phyloP scores from a whole-genome alignment of 2,329 filamentous ascomycete genomes.

The Calonectria pseudoreteaudii region DNA sequence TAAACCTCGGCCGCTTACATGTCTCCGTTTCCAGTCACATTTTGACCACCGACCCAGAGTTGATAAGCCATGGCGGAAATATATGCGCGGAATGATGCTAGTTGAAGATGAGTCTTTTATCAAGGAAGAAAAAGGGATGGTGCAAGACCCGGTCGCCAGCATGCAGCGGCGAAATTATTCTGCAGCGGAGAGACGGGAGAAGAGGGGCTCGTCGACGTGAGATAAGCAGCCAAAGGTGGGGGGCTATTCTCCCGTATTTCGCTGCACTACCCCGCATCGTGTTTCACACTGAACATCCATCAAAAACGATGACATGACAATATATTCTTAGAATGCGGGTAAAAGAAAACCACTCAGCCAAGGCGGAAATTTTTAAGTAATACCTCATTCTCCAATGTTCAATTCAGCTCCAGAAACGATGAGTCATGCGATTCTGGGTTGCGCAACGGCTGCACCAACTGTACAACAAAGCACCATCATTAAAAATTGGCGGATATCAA shows the following conservation, averaged over 20 bases:
- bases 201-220: background rate
- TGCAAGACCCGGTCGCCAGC: background rate
- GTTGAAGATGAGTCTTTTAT: background rate
- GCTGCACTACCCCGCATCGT: background rate
- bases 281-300: background rate
- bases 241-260: background rate
- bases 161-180: background rate
- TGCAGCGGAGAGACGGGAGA: background rate
- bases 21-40: constrained; percentile 53
- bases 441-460: background rate
- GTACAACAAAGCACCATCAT: background rate
- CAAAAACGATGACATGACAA: background rate
- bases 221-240: background rate
- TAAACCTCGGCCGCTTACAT: constrained; percentile 53
- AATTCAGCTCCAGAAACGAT: background rate
- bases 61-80: constrained; percentile 7
- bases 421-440: background rate
- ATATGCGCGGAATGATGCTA: background rate
- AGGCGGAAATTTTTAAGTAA: background rate
- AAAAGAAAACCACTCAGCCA: background rate
- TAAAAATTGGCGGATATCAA: background rate
- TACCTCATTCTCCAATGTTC: background rate
- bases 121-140: background rate
- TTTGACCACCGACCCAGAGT: constrained; percentile 43
- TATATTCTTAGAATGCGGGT: background rate